Evolutionary conservation across 2,329 filamentous ascomycete species (phyloP).

Genomic region (Leptoxyphium fumago): DNA sequence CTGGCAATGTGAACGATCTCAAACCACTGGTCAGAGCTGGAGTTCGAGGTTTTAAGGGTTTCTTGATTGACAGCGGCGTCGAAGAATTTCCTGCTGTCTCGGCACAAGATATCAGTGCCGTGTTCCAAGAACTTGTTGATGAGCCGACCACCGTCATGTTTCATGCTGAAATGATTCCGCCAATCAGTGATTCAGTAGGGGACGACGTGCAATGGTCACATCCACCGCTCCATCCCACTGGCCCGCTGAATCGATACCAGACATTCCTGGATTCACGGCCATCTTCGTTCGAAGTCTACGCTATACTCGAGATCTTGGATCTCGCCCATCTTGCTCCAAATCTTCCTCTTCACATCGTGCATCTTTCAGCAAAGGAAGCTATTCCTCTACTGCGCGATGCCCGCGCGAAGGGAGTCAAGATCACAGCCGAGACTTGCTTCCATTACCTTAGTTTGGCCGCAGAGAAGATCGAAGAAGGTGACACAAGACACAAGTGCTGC

Average conservation of each 20-base stretch:
- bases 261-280: conserved; percentile 89
- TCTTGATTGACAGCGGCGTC: conserved; percentile 91
- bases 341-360: conserved; percentile 83
- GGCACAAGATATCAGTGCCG: conserved; percentile 59
- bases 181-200: conserved; percentile 62
- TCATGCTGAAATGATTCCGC: conserved; percentile 96
- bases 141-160: conserved; percentile 92
- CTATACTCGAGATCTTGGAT: conserved; percentile 72
- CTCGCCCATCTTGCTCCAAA: conserved; percentile 66
- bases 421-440: conserved; percentile 91
- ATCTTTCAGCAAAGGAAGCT: conserved; percentile 76
- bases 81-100: conserved; percentile 94
- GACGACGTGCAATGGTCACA: conserved; percentile 55
- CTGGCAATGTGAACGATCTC: conserved; percentile 70
- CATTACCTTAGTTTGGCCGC: conserved; percentile 79
- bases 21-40: conserved; percentile 69
- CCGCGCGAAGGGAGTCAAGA: conserved; percentile 57
- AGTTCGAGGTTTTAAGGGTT: conserved; percentile 92
- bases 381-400: conserved; percentile 69
- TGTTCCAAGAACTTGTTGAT: conserved; percentile 67
- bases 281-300: conserved; percentile 78
- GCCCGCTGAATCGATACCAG: conserved; percentile 61
- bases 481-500: conserved; percentile 90
- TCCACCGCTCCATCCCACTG: conserved; percentile 55
- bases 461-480: conserved; percentile 67